phyloP scores from a whole-genome alignment of 768 basidiomycete species.

The Lactarius sp. region DNA sequence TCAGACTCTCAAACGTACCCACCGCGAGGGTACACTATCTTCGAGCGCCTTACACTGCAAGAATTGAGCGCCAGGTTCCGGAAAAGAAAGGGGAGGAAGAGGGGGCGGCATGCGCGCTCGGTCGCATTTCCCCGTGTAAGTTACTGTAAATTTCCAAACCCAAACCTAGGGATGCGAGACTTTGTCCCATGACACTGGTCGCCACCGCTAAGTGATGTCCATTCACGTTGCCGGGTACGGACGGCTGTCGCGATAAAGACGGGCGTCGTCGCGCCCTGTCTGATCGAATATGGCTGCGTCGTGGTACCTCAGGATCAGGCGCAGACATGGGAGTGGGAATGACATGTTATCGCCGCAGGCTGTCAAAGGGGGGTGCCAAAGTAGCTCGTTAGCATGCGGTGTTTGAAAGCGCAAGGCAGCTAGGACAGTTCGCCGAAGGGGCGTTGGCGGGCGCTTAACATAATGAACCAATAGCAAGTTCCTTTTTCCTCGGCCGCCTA shows the following conservation, averaged over 20 bases:
- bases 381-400: conserved; percentile 7
- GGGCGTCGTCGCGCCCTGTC: background rate
- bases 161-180: background rate
- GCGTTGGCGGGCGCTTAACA: conserved; percentile 1
- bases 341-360: background rate
- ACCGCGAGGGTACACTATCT: background rate
- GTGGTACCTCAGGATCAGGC: background rate
- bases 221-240: background rate
- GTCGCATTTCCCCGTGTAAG: background rate
- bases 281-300: background rate
- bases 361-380: background rate
- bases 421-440: conserved; percentile 8
- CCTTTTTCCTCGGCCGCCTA: conserved; percentile 3
- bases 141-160: background rate
- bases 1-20: background rate
- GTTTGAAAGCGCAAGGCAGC: conserved; percentile 16
- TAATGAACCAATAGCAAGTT: background rate
- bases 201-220: background rate
- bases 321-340: background rate
- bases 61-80: background rate
- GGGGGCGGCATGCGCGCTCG: background rate
- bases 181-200: conserved; percentile 3
- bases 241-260: background rate
- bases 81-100: background rate
- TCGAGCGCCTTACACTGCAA: background rate